These are phyloP conservation scores for Neurospora pannonica DNA, from an alignment of 495 filamentous ascomycete species.

Conservation along the genomic window DNA sequence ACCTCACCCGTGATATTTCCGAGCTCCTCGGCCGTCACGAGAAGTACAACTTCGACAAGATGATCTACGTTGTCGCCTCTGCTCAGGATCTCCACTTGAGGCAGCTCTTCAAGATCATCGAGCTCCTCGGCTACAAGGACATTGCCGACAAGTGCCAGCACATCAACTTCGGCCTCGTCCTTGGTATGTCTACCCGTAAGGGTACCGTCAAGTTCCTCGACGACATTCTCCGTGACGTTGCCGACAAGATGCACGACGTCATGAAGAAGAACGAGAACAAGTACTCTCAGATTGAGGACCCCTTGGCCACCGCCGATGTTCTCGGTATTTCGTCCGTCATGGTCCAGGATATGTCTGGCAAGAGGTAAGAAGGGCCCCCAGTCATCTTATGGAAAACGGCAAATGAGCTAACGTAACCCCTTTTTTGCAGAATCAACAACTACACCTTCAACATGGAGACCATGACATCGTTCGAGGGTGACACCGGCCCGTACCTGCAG, in stretches of 20 bases:
- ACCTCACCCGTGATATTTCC: slow-evolving; percentile 57
- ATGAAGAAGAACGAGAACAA: slow-evolving; percentile 54
- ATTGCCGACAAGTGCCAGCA: slow-evolving; percentile 49
- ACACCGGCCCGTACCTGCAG: slow-evolving; percentile 61
- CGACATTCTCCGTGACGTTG: slow-evolving; percentile 52
- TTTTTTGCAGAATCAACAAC: slow-evolving; percentile 43
- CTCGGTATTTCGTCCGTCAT: slow-evolving; percentile 55
- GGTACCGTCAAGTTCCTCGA: slow-evolving; percentile 48
- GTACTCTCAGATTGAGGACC: slow-evolving; percentile 50
- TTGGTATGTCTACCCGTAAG: slow-evolving; percentile 55
- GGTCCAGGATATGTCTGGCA: slow-evolving; percentile 58
- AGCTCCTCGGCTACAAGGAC: slow-evolving; percentile 49
- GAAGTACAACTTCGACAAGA: slow-evolving; percentile 57
- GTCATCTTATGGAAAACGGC: background rate
- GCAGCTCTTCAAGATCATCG: slow-evolving; percentile 57
- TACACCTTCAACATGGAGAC: slow-evolving; percentile 54
- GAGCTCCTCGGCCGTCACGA: slow-evolving; percentile 50
- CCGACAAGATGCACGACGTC: slow-evolving; percentile 55
- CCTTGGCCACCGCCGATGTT: slow-evolving; percentile 44
- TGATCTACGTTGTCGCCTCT: slow-evolving; percentile 59
- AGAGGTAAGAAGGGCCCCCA: slow-evolving; percentile 35
- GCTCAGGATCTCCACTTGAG: slow-evolving; percentile 53
- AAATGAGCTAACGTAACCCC: background rate
- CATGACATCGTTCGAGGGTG: slow-evolving; percentile 64
- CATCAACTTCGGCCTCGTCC: slow-evolving; percentile 53